Percentiles rank a stretch among this genome's conserved stretches.
phyloP scores from a whole-genome alignment of 2,329 filamentous ascomycete species.

The Gremmenia infestans region DNA sequence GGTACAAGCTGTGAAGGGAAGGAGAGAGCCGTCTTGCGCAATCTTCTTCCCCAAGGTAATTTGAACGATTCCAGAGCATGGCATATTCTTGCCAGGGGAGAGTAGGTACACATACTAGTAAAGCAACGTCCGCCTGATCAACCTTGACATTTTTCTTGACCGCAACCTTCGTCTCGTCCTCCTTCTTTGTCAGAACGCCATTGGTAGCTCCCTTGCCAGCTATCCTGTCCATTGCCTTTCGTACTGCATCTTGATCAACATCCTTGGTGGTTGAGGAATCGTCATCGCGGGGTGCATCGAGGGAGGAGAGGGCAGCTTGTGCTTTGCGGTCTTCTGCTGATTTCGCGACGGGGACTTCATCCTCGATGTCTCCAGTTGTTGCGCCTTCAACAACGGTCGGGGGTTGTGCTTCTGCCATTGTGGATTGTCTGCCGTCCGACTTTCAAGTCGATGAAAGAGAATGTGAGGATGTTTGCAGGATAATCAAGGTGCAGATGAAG shows the following conservation, averaged over 20 bases:
- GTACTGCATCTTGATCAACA: constrained; percentile 64
- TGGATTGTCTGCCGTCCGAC: constrained; percentile 4
- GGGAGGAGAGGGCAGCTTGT: constrained; percentile 65
- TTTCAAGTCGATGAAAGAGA: neutral
- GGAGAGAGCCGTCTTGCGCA: no score
- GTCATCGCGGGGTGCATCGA: constrained; percentile 50
- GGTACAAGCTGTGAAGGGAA: no score
- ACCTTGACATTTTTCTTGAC: constrained; percentile 62
- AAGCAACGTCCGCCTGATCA: constrained; percentile 62
- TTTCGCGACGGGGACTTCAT: constrained; percentile 49
- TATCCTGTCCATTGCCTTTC: constrained; percentile 66
- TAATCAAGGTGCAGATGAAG: neutral
- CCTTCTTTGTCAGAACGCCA: constrained; percentile 35
- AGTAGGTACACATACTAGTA: constrained; percentile 52
- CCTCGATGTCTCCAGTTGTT: constrained; percentile 52
- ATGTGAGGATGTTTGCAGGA: neutral
- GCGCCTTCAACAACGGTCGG: constrained; percentile 54
- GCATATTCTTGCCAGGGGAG: no score
- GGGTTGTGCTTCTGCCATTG: constrained; percentile 61
- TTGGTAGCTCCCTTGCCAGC: constrained; percentile 32
- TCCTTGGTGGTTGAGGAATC: constrained; percentile 42
- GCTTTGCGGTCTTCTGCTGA: constrained; percentile 74
- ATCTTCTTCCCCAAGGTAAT: neutral
- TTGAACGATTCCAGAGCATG: no score
- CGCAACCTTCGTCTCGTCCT: constrained; percentile 45